Evolutionary conservation across 1,284 basidiomycete genomes (phyloP), one percentile per base, ranked within the genome.

Genomic region (Inonotus hispidus): DNA sequence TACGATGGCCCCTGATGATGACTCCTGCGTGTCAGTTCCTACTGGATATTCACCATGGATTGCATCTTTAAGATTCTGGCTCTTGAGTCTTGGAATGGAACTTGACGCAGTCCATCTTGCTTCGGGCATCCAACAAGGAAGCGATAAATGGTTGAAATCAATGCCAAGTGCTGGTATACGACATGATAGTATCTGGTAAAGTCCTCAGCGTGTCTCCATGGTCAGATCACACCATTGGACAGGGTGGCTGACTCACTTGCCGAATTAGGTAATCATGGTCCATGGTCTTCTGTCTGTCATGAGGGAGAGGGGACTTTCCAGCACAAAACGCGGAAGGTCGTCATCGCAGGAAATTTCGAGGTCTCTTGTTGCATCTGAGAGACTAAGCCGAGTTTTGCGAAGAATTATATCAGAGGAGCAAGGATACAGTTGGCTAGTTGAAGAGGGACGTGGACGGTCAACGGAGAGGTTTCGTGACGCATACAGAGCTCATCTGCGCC

Each of bases 121-220:
- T 46, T 35, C 29, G 5, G 11, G 19, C 56, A 25, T 13, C 21
- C 47, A 11, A 6, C 35, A 32, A 13, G 11, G n/a, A 2, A 25
- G 3, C 8, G 23, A 10, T 32, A 7, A 14, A 35, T 8, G 35
- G 16, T 37, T 14, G 39, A 19, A 43, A n/a, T 5, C 2, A 49
- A 8, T 10, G 37, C 16, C 45, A 7, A 29, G 11, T 47, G 27
- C 29, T 45, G 39, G 43, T 46, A 21, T 19, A 37, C 56, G 25
- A 52, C 46, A 57, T 57, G 21, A 49, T 39, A 32, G 56, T 49
- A 49, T 57, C 55, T 56, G 55, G 38, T 37, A 25, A 57, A 25
- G 46, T 57, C 43, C 10, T 35, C 43, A 57, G 35, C 27, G 56
- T 47, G 43, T 37, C 19, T 19, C 38, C 27, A 27, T 41, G 4